phyloP scores from a whole-genome alignment of 1,139 yeast species.

The Zygotorulaspora mrakii region DNA sequence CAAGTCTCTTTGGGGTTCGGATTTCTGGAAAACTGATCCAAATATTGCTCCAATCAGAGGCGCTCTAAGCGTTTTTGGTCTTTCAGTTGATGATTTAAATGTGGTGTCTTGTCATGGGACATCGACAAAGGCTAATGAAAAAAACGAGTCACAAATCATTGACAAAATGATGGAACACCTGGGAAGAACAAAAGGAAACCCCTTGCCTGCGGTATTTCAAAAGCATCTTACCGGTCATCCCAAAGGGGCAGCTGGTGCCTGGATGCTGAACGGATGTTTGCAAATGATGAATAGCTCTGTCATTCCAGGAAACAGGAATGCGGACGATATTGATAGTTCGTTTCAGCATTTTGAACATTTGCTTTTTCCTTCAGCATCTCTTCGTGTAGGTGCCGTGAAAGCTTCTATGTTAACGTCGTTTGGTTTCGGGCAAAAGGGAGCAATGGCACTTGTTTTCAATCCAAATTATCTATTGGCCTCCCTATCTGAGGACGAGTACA shows the following conservation, averaged over 20 bases:
- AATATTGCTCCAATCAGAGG: constrained; percentile 92
- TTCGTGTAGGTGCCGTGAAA: constrained; percentile 88
- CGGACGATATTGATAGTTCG: constrained; percentile 79
- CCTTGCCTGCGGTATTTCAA: constrained; percentile 91
- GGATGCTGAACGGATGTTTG: constrained; percentile 96
- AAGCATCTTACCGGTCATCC: constrained; percentile 96
- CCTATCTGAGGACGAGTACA: constrained; percentile 61
- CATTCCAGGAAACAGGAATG: constrained; percentile 94
- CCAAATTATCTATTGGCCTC: constrained; percentile 84
- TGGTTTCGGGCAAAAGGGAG: constrained; percentile 98
- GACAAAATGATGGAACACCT: constrained; percentile 83
- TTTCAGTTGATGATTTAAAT: constrained; percentile 82
- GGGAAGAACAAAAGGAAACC: constrained; percentile 91
- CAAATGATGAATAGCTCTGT: constrained; percentile 82
- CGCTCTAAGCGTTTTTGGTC: constrained; percentile 81
- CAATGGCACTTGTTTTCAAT: constrained; percentile 80
- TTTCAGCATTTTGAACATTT: constrained; percentile 75
- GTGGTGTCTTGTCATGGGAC: constrained; percentile 97
- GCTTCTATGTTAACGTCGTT: constrained; percentile 93
- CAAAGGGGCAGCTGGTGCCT: constrained; percentile 98
- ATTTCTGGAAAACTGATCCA: constrained; percentile 79
- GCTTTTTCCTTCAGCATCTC: constrained; percentile 81
- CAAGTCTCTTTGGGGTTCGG: constrained; percentile 85
- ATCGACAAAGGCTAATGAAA: constrained; percentile 90
- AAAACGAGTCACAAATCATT: constrained; percentile 84